Base-by-base conservation (phyloP, 352 stramenopile genomes). In the Globisporangium emineosum region DNA sequence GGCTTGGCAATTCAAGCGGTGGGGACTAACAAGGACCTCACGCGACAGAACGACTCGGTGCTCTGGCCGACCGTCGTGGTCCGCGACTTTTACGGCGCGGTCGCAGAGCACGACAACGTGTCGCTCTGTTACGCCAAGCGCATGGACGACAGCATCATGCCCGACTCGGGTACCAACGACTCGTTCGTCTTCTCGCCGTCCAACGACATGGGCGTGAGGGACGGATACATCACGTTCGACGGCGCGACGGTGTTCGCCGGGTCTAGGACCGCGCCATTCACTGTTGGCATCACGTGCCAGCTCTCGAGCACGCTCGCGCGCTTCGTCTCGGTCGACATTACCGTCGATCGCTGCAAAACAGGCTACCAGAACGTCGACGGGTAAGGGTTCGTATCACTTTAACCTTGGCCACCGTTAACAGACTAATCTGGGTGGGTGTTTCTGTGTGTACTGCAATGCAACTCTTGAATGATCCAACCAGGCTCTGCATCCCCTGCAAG, bases 31-130 rank as follows among this genome's bases (percentile, higher is more conserved):
- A 30, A 5, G 1, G 55, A 63, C 0, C 54, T 54, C 30, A 47
- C 62, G 6, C 27, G 55, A 27, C 54, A 23, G 17, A 35, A 19
- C 9, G 60, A 68, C 12, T 19, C 43, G 15, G 62, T 60, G 4
- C 63, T 86, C 19, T 90, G 81, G 83, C 83, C 83, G 2, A 92
- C 83, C 0, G 54, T 90, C 21, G 66, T 90, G 12, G 64, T 87
- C 19, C 71, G 69, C 21, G 81, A 92, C 30, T 90, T 73, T 45
- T 92, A 92, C 29, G 74, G 70, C 25, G 64, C 56, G 3, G 79
- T 87, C n/a, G 75, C 81, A 21, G 71, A 25, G 5, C 65, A 87
- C 13, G 81, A 90, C 60, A 85, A 82, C 35, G 57, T 23, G 8
- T 60, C 62, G 45, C 29, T 8, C 10, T 68, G 62, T 35, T 30